Evolutionary conservation across 371 early-diverging fungal genomes (phyloP), one percentile per base, ranked within the genome.

Genomic region (Mortierella sp.): DNA sequence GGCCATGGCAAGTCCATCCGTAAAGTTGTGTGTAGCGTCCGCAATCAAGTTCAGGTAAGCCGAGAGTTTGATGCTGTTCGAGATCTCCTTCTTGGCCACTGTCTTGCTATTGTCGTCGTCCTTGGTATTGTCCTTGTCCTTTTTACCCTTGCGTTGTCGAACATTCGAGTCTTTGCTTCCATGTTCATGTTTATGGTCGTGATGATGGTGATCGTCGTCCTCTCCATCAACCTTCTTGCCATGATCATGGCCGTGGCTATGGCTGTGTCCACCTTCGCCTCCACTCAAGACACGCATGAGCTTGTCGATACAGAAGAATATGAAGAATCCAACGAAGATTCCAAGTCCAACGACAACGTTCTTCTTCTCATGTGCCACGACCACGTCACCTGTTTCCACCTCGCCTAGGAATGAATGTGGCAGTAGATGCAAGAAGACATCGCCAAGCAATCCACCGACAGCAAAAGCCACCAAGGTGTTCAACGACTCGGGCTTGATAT

Each of bases 1-100:
- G 2, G 95, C 91, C 88, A 95, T 91, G 10, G 95, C 95, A n/a
- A 95, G 81, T 14, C 96, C 96, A 56, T 95, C 96, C n/a, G 95
- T 92, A 62, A 95, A 91, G 77, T 95, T 95, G 84, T 95, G 96
- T 2, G 94, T 87, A 21, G 91, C 91, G 68, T 95, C 95, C 12
- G 95, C 96, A 60, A 95, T 83, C 28, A 95, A 78, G 69, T 93
- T 94, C 55, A 95, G 71, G 58, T 93, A 94, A 0, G 94, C 92
- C 19, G 92, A 91, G 16, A 88, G 73, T 71, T 90, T 90, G 77
- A 92, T 85, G 28, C 80, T 79, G 28, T 70, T 63, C 10, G 80
- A 57, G 21, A 65, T 58, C 43, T 79, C 67, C 61, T 71, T 71
- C 48, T 54, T 58, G 48, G 53, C 55, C 7, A 34, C 16, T 19